These are phyloP conservation scores for Cicer arietinum DNA, from an alignment of 306 rosid genomes.

Conservation along the genomic window DNA sequence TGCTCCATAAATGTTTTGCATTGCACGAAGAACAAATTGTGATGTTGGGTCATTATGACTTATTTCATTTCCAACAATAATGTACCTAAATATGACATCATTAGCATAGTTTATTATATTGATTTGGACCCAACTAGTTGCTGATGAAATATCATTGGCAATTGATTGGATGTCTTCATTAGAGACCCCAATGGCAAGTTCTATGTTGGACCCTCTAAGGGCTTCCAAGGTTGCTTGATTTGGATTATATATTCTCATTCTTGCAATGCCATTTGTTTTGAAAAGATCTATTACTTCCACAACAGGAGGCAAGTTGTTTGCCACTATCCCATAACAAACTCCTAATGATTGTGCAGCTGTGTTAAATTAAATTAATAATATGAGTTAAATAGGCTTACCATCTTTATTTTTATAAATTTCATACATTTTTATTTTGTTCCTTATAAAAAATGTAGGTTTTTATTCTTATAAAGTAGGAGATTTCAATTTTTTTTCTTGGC, in stretches of 20 bases:
- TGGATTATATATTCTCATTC: conserved; percentile 51
- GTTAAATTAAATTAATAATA: not conserved
- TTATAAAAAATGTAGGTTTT: too few species aligned
- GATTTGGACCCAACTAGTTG: conserved; percentile 50
- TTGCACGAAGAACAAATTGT: conserved; percentile 41
- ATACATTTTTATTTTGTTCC: not conserved
- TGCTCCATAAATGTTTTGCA: conserved; percentile 51
- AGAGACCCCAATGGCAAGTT: conserved; percentile 49
- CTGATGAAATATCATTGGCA: conserved; percentile 21
- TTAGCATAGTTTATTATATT: conserved; percentile 37
- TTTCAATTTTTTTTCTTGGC: too few species aligned
- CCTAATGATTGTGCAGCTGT: conserved; percentile 50
- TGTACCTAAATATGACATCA: conserved; percentile 54
- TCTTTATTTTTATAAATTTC: not conserved
- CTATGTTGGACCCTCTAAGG: conserved; percentile 59
- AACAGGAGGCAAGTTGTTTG: conserved; percentile 41
- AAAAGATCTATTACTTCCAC: conserved; percentile 50
- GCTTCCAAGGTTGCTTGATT: conserved; percentile 45
- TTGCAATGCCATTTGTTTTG: conserved; percentile 45
- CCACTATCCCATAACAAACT: conserved; percentile 51
- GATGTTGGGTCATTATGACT: conserved; percentile 27
- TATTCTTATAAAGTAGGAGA: too few species aligned
- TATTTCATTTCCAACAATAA: conserved; percentile 62
- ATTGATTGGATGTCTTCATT: conserved; percentile 39
- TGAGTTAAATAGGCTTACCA: not conserved